Conservation (phyloP, 257 asterid genomes). For the Verbascum thapsus region DNA sequence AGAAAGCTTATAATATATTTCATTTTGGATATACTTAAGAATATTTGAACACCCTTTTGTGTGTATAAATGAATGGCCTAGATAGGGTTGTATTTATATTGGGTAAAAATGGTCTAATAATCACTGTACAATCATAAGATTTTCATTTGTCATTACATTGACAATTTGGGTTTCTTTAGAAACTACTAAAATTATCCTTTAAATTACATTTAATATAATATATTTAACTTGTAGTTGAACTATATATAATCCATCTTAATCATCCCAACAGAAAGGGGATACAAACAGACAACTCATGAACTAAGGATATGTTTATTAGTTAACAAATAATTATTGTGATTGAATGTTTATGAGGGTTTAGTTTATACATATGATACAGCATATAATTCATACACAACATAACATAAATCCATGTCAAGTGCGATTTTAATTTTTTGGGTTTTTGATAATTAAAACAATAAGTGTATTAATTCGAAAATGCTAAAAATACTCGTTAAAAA, state of each 20-base stretch:
- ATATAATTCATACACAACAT: too few species aligned
- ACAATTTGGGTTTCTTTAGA: not conserved
- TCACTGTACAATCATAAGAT: slow-evolving; percentile 20
- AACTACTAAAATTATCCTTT: not conserved
- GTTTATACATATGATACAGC: too few species aligned
- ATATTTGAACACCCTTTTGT: too few species aligned
- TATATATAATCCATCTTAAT: not conserved
- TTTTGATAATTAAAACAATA: too few species aligned
- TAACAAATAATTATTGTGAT: too few species aligned
- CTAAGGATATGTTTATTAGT: too few species aligned
- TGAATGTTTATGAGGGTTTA: too few species aligned
- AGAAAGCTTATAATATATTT: slow-evolving; percentile 18
- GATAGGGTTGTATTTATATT: slow-evolving; percentile 14
- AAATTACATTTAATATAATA: not conserved
- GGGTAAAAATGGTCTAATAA: not conserved
- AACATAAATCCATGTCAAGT: not conserved
- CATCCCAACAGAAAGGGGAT: not conserved
- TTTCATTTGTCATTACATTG: slow-evolving; percentile 18
- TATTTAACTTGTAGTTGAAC: not conserved
- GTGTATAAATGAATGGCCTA: slow-evolving; percentile 5
- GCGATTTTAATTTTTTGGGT: too few species aligned
- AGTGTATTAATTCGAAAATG: too few species aligned
- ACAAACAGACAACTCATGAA: too few species aligned
- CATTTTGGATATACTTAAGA: too few species aligned
- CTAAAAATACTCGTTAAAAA: too few species aligned